Evolutionary conservation across 2,329 filamentous ascomycete species (phyloP).

Genomic region (Nemania diffusa): DNA sequence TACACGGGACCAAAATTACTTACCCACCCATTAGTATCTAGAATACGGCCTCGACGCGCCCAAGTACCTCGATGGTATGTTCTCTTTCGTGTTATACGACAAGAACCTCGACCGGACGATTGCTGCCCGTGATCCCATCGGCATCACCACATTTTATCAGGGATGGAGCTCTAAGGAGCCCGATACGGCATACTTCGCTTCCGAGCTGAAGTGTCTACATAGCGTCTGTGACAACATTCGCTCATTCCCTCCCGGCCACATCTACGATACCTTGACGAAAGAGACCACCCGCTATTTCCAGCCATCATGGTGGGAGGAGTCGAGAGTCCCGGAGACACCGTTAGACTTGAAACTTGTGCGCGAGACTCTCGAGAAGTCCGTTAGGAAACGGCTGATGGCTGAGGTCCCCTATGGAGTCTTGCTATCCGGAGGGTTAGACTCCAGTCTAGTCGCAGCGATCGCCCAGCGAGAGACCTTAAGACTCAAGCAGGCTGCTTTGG

Average conservation of each 20-base stretch:
- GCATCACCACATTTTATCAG: conserved; percentile 97
- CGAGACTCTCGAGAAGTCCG: conserved; percentile 85
- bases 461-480: conserved; percentile 91
- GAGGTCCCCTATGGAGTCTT: conserved; percentile 98
- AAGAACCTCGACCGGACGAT: conserved; percentile 92
- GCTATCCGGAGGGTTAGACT: conserved; percentile 94
- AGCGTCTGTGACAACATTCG: conserved; percentile 95
- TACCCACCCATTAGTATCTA: conserved; percentile 73
- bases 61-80: conserved; percentile 97
- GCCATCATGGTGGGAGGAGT: conserved; percentile 90
- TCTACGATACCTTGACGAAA: conserved; percentile 94
- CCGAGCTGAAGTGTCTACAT: conserved; percentile 92
- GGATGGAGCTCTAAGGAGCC: conserved; percentile 87
- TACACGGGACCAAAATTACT: conserved; percentile 15
- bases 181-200: conserved; percentile 91
- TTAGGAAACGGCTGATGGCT: conserved; percentile 97
- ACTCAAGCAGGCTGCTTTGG: conserved; percentile 72
- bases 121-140: conserved; percentile 95
- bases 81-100: conserved; percentile 98
- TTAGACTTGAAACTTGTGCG: conserved; percentile 86
- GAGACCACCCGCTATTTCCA: conserved; percentile 88
- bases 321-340: conserved; percentile 79
- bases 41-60: conserved; percentile 92
- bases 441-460: conserved; percentile 92
- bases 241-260: conserved; percentile 91